Conservation (phyloP, 1,284 basidiomycete species). For the Malassezia caprae region DNA sequence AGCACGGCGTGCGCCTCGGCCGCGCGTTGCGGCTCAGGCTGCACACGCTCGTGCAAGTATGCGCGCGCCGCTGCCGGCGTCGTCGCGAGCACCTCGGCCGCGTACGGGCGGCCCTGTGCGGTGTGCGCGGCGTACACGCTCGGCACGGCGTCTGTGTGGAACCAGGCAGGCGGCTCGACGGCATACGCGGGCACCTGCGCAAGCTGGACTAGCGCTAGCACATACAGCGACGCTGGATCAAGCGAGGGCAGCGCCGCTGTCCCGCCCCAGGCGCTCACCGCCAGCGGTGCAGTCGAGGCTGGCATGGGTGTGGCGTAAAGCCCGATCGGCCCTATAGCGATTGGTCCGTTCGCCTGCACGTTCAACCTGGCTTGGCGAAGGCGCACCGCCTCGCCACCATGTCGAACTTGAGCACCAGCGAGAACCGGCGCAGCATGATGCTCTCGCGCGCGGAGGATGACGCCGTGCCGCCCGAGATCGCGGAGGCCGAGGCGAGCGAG, state of each 20-base stretch:
- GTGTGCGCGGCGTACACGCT: constrained; percentile 18
- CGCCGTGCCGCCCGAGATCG: constrained; percentile 1
- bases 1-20: constrained; percentile 21
- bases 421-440: neutral
- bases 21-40: neutral
- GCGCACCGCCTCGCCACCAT: neutral
- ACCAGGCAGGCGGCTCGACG: constrained; percentile 21
- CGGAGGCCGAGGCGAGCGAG: constrained; percentile 1
- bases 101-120: neutral
- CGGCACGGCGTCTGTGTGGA: constrained; percentile 22
- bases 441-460: neutral
- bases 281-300: constrained; percentile 7
- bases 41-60: constrained; percentile 14
- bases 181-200: constrained; percentile 16
- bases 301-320: constrained; percentile 1
- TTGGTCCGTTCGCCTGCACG: neutral
- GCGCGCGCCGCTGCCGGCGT: constrained; percentile 18
- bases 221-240: constrained; percentile 33
- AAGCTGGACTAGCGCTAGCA: constrained; percentile 23
- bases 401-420: neutral
- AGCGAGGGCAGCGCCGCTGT: constrained; percentile 20
- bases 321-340: neutral
- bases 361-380: neutral
- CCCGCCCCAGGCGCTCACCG: constrained; percentile 12
- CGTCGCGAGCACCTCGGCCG: constrained; percentile 16